Percentiles rank a stretch among this genome's conserved stretches.
Conservation (phyloP, 2,329 filamentous ascomycete genomes). For the Zarea fungicola region DNA sequence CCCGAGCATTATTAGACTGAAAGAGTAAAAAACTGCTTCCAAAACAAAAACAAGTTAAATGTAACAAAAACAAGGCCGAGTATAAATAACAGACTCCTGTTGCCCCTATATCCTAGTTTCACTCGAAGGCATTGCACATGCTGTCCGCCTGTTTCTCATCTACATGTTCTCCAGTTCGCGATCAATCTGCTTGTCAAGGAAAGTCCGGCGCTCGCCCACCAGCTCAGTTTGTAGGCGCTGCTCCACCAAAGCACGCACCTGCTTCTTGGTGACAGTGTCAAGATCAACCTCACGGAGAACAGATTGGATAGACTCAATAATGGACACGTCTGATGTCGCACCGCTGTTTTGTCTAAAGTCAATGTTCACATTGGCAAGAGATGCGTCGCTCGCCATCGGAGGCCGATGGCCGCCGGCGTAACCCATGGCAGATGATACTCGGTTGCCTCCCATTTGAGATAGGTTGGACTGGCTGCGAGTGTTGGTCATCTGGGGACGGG, state of each 20-base stretch:
- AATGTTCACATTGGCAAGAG: constrained; percentile 49
- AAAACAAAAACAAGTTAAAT: background rate
- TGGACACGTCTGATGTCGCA: constrained; percentile 73
- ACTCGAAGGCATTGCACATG: background rate
- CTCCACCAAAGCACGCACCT: constrained; percentile 85
- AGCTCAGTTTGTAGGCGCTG: constrained; percentile 89
- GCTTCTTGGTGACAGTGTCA: constrained; percentile 98
- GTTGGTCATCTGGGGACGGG: constrained; percentile 59
- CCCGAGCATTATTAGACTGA: constrained; percentile 1
- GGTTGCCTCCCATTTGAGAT: constrained; percentile 39
- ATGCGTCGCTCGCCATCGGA: constrained; percentile 40
- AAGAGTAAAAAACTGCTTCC: too few species aligned
- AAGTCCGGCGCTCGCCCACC: constrained; percentile 76
- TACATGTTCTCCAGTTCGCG: constrained; percentile 91
- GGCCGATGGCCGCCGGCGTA: constrained; percentile 42
- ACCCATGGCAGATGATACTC: constrained; percentile 44
- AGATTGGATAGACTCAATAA: constrained; percentile 76
- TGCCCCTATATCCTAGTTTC: background rate
- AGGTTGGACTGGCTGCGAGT: constrained; percentile 43
- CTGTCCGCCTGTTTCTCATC: constrained; percentile 16
- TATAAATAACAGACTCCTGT: constrained; percentile 2
- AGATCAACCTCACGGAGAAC: constrained; percentile 86
- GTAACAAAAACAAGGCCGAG: background rate
- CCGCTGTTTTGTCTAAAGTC: constrained; percentile 55
- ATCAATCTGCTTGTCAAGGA: constrained; percentile 92